These are phyloP conservation scores for Iberis pinnata DNA, from an alignment of 345 rosid genomes.

Conservation along the genomic window DNA sequence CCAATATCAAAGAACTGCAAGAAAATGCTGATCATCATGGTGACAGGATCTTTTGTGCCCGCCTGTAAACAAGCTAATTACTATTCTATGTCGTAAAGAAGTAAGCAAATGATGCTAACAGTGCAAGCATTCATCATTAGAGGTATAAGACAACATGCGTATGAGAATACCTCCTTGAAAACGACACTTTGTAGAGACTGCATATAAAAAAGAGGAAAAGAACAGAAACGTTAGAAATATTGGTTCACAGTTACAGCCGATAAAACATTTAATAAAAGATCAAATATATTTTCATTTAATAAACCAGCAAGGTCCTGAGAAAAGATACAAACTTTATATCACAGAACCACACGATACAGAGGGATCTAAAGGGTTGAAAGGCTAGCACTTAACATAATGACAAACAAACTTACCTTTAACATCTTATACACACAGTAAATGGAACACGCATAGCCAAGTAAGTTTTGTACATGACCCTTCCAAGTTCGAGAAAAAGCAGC, in stretches of 20 bases:
- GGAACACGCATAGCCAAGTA: conserved; percentile 96
- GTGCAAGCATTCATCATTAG: conserved; percentile 5
- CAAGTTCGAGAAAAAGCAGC: conserved; percentile 97
- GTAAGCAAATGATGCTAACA: neutral
- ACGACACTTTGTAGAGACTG: conserved; percentile 99
- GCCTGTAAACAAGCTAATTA: conserved; percentile 54
- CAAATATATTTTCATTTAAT: neutral
- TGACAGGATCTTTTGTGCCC: conserved; percentile 94
- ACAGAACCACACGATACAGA: too few species aligned
- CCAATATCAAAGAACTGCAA: conserved; percentile 95
- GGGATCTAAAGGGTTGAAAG: too few species aligned
- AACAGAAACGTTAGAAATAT: conserved; percentile 17
- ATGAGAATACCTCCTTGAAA: conserved; percentile 76
- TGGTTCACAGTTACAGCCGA: conserved; percentile 6
- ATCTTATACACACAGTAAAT: conserved; percentile 93
- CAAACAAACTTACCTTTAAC: conserved; percentile 63
- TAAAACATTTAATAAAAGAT: neutral
- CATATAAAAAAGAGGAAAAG: conserved; percentile 29
- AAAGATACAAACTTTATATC: too few species aligned
- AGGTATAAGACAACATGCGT: conserved; percentile 3
- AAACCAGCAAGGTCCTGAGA: too few species aligned
- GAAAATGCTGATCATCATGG: conserved; percentile 84
- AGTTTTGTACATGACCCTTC: conserved; percentile 96
- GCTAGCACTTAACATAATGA: conserved; percentile 1
- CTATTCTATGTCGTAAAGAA: conserved; percentile 7